Evolutionary conservation across 805 yeast species (phyloP).

Genomic region (Cyberlindnera sargentensis): DNA sequence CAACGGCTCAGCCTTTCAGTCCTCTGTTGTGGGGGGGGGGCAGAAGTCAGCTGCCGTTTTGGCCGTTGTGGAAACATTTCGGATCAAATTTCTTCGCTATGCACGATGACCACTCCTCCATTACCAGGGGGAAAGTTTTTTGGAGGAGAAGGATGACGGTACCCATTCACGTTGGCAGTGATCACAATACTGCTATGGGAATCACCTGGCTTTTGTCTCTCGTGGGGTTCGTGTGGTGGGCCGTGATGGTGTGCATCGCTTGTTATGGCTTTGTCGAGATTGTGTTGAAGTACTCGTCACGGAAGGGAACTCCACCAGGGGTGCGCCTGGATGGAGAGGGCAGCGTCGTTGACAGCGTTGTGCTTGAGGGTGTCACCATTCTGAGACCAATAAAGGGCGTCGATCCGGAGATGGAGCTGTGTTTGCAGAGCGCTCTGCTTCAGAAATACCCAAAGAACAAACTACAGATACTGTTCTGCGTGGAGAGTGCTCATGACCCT

Average conservation of each 20-base stretch:
- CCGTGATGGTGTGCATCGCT: conserved; percentile 13
- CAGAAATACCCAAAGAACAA: conserved; percentile 58
- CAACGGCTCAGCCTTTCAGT: too few relatives aligned
- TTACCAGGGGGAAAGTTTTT: too few relatives aligned
- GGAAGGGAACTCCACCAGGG: conserved; percentile 11
- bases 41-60: too few relatives aligned
- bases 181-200: neutral
- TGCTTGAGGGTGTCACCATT: conserved; percentile 63
- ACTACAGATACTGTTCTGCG: conserved; percentile 70
- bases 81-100: too few relatives aligned
- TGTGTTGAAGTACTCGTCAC: conserved; percentile 12
- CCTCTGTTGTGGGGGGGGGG: too few relatives aligned
- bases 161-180: too few relatives aligned
- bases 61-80: too few relatives aligned
- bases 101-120: too few relatives aligned
- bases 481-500: conserved; percentile 56
- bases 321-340: conserved; percentile 2
- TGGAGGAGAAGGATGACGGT: too few relatives aligned
- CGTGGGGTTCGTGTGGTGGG: conserved; percentile 22
- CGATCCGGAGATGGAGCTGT: conserved; percentile 65
- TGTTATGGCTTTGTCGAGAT: conserved; percentile 21
- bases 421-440: conserved; percentile 58
- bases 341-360: conserved; percentile 20
- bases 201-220: conserved; percentile 5
- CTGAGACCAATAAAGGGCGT: conserved; percentile 79